Evolutionary conservation across 176 grass and related monocot genomes (phyloP), one percentile per base, ranked within the genome.

Genomic region (Chloris gayana): DNA sequence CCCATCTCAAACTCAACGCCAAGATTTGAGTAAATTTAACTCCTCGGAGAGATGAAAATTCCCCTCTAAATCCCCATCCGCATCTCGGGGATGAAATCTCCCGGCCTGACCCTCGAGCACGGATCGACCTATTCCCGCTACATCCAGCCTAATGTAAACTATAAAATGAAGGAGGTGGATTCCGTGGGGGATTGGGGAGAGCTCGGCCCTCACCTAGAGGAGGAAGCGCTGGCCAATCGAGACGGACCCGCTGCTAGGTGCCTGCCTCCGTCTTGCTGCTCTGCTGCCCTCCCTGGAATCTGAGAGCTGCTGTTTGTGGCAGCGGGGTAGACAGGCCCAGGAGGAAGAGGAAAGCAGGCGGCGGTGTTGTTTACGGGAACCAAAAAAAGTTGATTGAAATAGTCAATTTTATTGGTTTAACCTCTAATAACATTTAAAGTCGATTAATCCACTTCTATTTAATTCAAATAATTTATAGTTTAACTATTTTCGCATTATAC

Each of bases 21-120:
- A 72, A 82, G 78, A 85, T 77, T 89, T 39, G 71, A 80, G 54
- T 15, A 25, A 85, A 64, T 65, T 66, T 6, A 38, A 71, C 64
- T 57, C 22, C 21, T 24, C 54, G 22, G 2, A 57, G 54, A 57
- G 54, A 24, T 57, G 54, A n/a, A 57, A 24, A 24, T 10, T 57
- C 54, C 54, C 54, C 18, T 22, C 19, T 19, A 5, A 54, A 22
- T 54, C 9, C 22, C 54, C 54, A n/a, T 57, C 22, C 7, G 22
- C 22, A 57, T 9, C 22, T 8, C 54, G 7, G 22, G 54, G 54
- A 57, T 57, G 54, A 10, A 57, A 57, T 24, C 22, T 24, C 54
- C 22, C 21, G 54, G 9, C 22, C 54, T 8, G 22, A 21, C 54
- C 54, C 54, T n/a, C 54, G 54, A 21, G 54, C 54, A 24, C 8